Percentiles rank a stretch among this genome's conserved stretches.
Evolutionary conservation across 257 asterid genomes (phyloP).

Genomic region (Lantana camara): DNA sequence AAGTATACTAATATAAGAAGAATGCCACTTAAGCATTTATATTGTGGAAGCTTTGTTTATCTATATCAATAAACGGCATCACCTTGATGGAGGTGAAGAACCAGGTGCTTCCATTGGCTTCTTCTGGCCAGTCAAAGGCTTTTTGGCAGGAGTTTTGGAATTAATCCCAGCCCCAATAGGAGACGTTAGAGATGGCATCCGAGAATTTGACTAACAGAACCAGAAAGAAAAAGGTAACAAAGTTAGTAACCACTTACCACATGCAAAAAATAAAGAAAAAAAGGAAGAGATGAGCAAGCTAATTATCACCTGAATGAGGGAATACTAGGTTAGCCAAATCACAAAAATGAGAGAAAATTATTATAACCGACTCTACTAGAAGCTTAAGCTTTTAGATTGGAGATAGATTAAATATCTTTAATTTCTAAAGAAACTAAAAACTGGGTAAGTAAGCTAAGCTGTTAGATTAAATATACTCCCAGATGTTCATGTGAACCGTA

Average conservation of each 20-base stretch:
- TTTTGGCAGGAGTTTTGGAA: slow-evolving; percentile 60
- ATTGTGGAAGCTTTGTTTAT: slow-evolving; percentile 1
- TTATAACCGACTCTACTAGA: too few relatives aligned
- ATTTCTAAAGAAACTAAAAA: neutral
- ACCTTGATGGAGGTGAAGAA: slow-evolving; percentile 93
- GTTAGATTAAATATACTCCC: neutral
- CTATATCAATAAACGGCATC: slow-evolving; percentile 23
- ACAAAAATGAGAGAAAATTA: neutral
- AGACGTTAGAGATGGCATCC: slow-evolving; percentile 53
- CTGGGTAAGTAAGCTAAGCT: neutral
- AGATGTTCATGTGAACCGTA: neutral
- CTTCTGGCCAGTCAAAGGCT: slow-evolving; percentile 75
- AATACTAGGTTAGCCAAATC: slow-evolving; percentile 14
- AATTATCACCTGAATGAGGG: too few relatives aligned
- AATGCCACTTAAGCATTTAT: slow-evolving; percentile 21
- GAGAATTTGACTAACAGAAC: slow-evolving; percentile 54
- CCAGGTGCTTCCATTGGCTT: slow-evolving; percentile 80
- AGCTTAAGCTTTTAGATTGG: too few relatives aligned
- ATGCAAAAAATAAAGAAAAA: too few relatives aligned
- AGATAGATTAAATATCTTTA: too few relatives aligned
- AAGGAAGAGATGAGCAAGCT: neutral
- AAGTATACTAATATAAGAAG: slow-evolving; percentile 13
- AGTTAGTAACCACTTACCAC: slow-evolving; percentile 3
- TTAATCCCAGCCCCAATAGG: slow-evolving; percentile 51
- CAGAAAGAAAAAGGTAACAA: slow-evolving; percentile 18